A percentile compares a stretch with the other conserved stretches of the same genome.
Evolutionary conservation across 2,329 filamentous ascomycete species (phyloP).

Genomic region (Penicillium verrucosum): DNA sequence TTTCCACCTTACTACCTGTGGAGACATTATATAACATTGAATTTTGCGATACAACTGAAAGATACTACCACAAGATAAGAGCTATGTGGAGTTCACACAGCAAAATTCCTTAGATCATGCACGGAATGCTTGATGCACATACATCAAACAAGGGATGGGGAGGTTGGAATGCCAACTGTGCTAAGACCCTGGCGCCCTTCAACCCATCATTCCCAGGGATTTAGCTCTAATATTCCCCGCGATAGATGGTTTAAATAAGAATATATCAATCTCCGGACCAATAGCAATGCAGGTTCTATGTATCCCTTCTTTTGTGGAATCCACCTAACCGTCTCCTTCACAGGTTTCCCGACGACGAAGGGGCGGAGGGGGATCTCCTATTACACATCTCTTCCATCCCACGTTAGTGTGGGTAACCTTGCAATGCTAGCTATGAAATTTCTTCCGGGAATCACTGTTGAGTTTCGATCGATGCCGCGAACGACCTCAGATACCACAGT

Average conservation of each 20-base stretch:
- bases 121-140: slow-evolving; percentile 4
- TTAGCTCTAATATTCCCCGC: neutral
- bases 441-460: neutral
- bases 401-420: neutral
- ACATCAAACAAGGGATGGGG: neutral
- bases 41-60: neutral
- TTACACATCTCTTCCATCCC: neutral
- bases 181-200: neutral
- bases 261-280: neutral
- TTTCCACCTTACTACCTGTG: too few relatives aligned
- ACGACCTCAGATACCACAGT: neutral
- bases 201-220: slow-evolving; percentile 5
- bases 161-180: neutral
- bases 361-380: neutral
- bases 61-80: neutral
- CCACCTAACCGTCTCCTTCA: neutral
- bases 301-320: slow-evolving; percentile 8
- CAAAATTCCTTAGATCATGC: neutral
- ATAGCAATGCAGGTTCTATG: neutral
- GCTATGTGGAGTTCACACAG: neutral
- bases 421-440: neutral
- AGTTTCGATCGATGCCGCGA: neutral
- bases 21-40: too few relatives aligned
- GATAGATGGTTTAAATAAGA: neutral
- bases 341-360: neutral